Evolutionary conservation across 495 filamentous ascomycete species (phyloP).

Genomic region (Neurospora sp.): DNA sequence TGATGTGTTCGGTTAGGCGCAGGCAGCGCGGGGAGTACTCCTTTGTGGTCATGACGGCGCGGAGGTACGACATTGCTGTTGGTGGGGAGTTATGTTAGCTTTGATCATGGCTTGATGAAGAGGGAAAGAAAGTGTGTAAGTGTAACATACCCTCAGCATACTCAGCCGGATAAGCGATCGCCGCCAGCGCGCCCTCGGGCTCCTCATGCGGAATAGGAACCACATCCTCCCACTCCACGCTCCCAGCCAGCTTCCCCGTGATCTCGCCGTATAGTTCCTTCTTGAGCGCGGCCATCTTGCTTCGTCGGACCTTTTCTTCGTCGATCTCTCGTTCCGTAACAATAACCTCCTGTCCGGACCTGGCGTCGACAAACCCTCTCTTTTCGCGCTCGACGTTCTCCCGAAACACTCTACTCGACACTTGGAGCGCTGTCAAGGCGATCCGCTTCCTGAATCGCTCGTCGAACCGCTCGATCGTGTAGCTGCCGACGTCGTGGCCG

Average conservation of each 20-base stretch:
- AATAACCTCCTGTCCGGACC: slow-evolving; percentile 13
- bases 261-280: slow-evolving; percentile 35
- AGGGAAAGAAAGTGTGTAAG: background rate
- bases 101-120: background rate
- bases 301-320: slow-evolving; percentile 32
- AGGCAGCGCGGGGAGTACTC: slow-evolving; percentile 74
- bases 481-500: slow-evolving; percentile 31
- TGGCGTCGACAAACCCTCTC: slow-evolving; percentile 2
- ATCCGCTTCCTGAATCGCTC: slow-evolving; percentile 19
- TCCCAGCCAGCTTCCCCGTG: slow-evolving; percentile 45
- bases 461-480: slow-evolving; percentile 29
- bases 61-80: slow-evolving; percentile 66
- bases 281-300: slow-evolving; percentile 33
- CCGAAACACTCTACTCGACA: slow-evolving; percentile 21
- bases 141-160: slow-evolving; percentile 68
- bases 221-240: slow-evolving; percentile 77
- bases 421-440: slow-evolving; percentile 18
- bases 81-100: background rate
- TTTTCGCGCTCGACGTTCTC: slow-evolving; percentile 15
- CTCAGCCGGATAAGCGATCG: slow-evolving; percentile 76
- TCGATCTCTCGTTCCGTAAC: slow-evolving; percentile 30
- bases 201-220: slow-evolving; percentile 77
- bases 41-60: slow-evolving; percentile 82
- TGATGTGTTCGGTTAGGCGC: slow-evolving; percentile 78
- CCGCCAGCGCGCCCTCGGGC: slow-evolving; percentile 67